Evolutionary conservation across 192 early-diverging fungal species (phyloP), one percentile per base, ranked within the genome.

Genomic region (Coemansia sp.): DNA sequence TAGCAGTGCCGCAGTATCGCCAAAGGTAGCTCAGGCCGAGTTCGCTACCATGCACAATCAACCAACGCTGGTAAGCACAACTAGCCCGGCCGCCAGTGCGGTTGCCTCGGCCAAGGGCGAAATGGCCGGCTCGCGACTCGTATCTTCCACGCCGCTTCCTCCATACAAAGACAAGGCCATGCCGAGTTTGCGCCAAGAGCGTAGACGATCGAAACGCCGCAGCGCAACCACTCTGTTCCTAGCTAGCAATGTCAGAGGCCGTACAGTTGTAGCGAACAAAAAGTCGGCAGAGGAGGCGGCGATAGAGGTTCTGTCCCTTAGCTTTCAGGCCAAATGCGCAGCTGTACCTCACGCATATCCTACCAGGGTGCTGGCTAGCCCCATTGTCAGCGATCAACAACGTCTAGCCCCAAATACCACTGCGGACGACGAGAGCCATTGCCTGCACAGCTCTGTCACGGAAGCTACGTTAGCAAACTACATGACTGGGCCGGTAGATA

Each of bases 141-240:
- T 30, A 11, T 44, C 27, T n/a, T 32, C 24, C 9, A 39, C 53
- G 20, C 69, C 62, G 0, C 15, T 45, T 37, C 52, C 71, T 9
- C 40, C 62, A 15, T 41, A 56, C 32, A 68, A 59, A 38, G 44
- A 3, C 61, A 70, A 59, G 18, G 15, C 50, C 45, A 29, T 44
- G 32, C 55, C 64, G 35, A 64, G 64, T 50, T 65, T 68, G 62
- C 70, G 70, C 3, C 67, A 61, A n/a, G 71, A 76, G 59, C 68
- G 71, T 24, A 64, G 80, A 27, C 61, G 66, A 29, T 82, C 80
- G 9, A 82, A 82, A 62, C 74, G 80, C 5, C 71, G 71, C 13
- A 82, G 80, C 47, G 80, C 80, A 3, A 65, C 75, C 7, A 70
- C 80, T 2, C 63, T 82, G 32, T 82, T 82, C 63, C 49, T 67